A percentile compares a stretch with the other conserved stretches of the same genome.
Evolutionary conservation across 768 basidiomycete genomes (phyloP).

Genomic region (Kwoniella pini): DNA sequence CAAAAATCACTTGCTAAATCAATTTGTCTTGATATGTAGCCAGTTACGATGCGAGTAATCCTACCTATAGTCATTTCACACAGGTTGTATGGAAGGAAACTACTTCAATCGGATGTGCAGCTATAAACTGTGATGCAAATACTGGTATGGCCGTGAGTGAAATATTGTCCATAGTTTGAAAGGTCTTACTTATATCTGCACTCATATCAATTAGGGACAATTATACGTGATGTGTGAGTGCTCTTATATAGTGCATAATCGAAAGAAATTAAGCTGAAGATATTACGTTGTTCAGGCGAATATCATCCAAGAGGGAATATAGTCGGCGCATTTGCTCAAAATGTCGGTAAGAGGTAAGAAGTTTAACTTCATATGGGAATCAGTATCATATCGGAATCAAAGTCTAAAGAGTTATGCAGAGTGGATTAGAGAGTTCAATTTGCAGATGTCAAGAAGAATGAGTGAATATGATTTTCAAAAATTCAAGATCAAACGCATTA

Average conservation of each 20-base stretch:
- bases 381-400: too few relatives aligned
- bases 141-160: conserved; percentile 12
- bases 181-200: neutral
- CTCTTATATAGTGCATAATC: too few relatives aligned
- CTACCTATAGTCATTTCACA: conserved; percentile 16
- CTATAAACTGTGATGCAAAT: conserved; percentile 17
- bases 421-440: too few relatives aligned
- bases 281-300: conserved; percentile 21
- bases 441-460: too few relatives aligned
- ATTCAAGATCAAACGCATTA: too few relatives aligned
- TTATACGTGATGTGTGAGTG: conserved; percentile 19
- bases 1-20: neutral
- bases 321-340: conserved; percentile 20
- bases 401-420: too few relatives aligned
- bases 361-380: too few relatives aligned
- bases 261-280: neutral
- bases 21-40: conserved; percentile 1
- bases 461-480: too few relatives aligned
- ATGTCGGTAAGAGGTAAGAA: conserved; percentile 16
- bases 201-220: conserved; percentile 18
- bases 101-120: conserved; percentile 39
- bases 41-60: conserved; percentile 10
- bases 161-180: neutral
- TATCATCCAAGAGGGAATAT: conserved; percentile 27
- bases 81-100: conserved; percentile 43